Evolutionary conservation across 78 protist genomes (phyloP).

Genomic region (Pigoraptor vietnamica): DNA sequence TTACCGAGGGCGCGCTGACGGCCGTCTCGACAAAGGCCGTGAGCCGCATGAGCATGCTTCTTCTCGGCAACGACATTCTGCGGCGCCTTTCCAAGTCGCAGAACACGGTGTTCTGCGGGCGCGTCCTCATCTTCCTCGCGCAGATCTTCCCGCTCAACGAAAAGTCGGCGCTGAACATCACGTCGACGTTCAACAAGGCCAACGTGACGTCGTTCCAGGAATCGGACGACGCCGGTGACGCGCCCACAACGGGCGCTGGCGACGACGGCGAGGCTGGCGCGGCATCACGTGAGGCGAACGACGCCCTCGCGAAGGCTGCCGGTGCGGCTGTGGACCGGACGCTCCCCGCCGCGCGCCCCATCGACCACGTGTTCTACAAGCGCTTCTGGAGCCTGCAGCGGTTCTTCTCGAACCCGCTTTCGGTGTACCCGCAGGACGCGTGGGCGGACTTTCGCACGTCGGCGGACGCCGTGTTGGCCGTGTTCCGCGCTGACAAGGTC

Average conservation of each 20-base stretch:
- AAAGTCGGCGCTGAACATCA: constrained; percentile 10
- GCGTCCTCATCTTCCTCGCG: constrained; percentile 13
- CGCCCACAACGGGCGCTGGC: neutral
- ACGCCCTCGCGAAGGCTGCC: too few species aligned
- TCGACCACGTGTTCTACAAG: neutral
- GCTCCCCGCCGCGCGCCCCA: too few species aligned
- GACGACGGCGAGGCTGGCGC: neutral
- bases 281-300: neutral
- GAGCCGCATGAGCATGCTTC: too few species aligned
- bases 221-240: neutral
- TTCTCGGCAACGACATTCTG: constrained; percentile 11
- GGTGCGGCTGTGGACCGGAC: too few species aligned
- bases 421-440: neutral
- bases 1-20: too few species aligned
- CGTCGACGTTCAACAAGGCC: neutral
- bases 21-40: too few species aligned
- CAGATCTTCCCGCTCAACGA: constrained; percentile 13
- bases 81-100: constrained; percentile 6
- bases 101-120: constrained; percentile 20
- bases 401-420: neutral
- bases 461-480: neutral
- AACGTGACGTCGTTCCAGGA: neutral
- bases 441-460: neutral
- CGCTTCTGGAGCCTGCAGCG: neutral
- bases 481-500: neutral